Percentiles rank a stretch among this genome's conserved stretches.
Evolutionary conservation across 1,284 basidiomycete species (phyloP).

Genomic region (Trametes versicolor): DNA sequence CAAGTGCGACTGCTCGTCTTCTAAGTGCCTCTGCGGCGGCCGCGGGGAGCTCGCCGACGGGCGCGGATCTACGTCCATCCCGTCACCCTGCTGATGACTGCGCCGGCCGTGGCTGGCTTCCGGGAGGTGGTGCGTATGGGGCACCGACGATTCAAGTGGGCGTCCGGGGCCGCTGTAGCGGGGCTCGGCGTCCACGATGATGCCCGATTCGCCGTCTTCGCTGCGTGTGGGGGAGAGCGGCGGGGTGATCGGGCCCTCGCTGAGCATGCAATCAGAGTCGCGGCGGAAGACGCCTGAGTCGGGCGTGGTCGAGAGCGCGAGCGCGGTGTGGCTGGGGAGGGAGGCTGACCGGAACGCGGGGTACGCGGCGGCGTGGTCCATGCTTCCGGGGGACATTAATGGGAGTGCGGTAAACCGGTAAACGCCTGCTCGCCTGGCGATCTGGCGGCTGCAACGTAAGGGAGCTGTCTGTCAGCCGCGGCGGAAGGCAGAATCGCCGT

Average conservation of each 20-base stretch:
- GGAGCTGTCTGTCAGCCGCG: slow-evolving; percentile 28
- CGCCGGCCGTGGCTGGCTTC: slow-evolving; percentile 31
- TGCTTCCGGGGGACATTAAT: slow-evolving; percentile 37
- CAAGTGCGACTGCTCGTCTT: slow-evolving; percentile 75
- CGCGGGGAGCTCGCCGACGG: slow-evolving; percentile 41
- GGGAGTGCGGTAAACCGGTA: slow-evolving; percentile 28
- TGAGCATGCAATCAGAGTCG: slow-evolving; percentile 47
- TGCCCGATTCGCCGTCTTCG: slow-evolving; percentile 42
- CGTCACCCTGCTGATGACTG: slow-evolving; percentile 32
- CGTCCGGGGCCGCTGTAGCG: slow-evolving; percentile 39
- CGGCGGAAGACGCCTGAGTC: slow-evolving; percentile 38
- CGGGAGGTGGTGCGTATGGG: slow-evolving; percentile 21
- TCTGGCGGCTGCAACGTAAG: slow-evolving; percentile 35
- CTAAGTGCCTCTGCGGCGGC: slow-evolving; percentile 65
- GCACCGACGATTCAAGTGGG: slow-evolving; percentile 22
- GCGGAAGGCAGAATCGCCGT: slow-evolving; percentile 31
- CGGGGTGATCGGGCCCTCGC: slow-evolving; percentile 51
- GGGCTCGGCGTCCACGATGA: slow-evolving; percentile 43
- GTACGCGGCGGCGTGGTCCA: slow-evolving; percentile 36
- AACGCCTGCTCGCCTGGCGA: slow-evolving; percentile 42
- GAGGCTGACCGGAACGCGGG: slow-evolving; percentile 49
- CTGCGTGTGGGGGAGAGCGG: slow-evolving; percentile 51
- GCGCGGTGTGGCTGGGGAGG: slow-evolving; percentile 44
- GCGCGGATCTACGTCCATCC: slow-evolving; percentile 42
- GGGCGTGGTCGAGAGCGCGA: slow-evolving; percentile 38